Evolutionary conservation across 352 stramenopile genomes (phyloP).

Genomic region (Pythium angustatum): DNA sequence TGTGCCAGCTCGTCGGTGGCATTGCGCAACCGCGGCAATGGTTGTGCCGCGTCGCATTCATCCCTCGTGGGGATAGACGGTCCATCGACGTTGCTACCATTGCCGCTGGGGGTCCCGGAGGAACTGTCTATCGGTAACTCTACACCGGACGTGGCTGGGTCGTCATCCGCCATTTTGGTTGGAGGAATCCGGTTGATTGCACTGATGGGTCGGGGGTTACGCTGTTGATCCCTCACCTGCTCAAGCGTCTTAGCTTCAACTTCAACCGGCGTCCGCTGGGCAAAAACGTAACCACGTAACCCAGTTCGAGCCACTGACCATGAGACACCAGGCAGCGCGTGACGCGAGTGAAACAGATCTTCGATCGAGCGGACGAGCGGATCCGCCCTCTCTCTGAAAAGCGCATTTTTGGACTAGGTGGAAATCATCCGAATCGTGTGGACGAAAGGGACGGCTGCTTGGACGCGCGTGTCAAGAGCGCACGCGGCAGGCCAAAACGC

Average conservation of each 20-base stretch:
- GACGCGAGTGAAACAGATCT: conserved; percentile 23
- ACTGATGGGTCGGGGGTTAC: background rate
- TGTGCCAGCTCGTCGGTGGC: too few relatives aligned
- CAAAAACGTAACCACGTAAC: conserved; percentile 10
- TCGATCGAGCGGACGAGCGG: conserved; percentile 9
- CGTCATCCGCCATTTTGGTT: conserved; percentile 9
- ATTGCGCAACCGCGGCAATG: conserved; percentile 14
- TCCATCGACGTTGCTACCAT: background rate
- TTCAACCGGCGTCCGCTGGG: conserved; percentile 22
- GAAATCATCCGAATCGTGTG: conserved; percentile 13
- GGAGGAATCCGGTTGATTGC: background rate
- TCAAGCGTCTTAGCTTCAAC: conserved; percentile 30
- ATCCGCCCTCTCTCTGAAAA: conserved; percentile 18
- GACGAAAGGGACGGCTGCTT: conserved; percentile 17
- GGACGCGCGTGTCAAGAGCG: too few relatives aligned
- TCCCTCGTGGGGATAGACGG: background rate
- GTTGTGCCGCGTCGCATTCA: conserved; percentile 1
- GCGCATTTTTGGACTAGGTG: conserved; percentile 15
- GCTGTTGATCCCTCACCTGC: background rate
- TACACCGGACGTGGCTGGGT: background rate
- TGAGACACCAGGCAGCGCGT: conserved; percentile 4
- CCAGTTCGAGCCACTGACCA: conserved; percentile 19
- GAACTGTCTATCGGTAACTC: background rate
- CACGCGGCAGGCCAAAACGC: too few relatives aligned
- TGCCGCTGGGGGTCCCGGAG: background rate